Conservation (phyloP, 768 basidiomycete species). For the Amanita rimosa region DNA sequence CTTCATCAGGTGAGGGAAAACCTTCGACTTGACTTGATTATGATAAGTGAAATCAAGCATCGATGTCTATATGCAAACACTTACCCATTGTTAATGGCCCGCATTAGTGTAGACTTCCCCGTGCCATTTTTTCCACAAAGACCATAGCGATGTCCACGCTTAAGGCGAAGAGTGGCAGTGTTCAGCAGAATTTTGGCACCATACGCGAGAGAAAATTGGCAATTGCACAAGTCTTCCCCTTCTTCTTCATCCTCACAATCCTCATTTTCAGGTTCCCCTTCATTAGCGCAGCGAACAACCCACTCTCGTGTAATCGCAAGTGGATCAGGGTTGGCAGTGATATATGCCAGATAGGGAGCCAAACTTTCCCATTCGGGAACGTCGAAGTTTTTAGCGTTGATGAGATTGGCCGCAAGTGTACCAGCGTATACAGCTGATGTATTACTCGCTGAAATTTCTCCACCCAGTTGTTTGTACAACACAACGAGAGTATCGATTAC, state of each 20-base stretch:
- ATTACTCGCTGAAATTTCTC: slow-evolving; percentile 44
- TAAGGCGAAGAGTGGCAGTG: slow-evolving; percentile 92
- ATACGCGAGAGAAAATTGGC: slow-evolving; percentile 97
- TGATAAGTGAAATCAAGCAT: slow-evolving; percentile 16
- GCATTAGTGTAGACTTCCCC: slow-evolving; percentile 93
- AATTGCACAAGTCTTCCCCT: slow-evolving; percentile 98
- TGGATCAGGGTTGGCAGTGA: slow-evolving; percentile 53
- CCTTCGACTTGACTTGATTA: slow-evolving; percentile 78
- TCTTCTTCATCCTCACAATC: slow-evolving; percentile 85
- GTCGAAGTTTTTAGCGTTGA: slow-evolving; percentile 89
- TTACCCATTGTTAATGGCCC: slow-evolving; percentile 80
- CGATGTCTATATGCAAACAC: slow-evolving; percentile 5
- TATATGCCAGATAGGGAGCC: slow-evolving; percentile 63
- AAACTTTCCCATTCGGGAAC: slow-evolving; percentile 79
- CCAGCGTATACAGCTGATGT: slow-evolving; percentile 59
- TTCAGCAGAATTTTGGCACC: slow-evolving; percentile 98
- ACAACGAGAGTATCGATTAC: slow-evolving; percentile 55
- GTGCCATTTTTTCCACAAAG: slow-evolving; percentile 98
- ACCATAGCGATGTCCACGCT: slow-evolving; percentile 98
- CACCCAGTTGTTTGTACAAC: slow-evolving; percentile 81
- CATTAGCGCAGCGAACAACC: slow-evolving; percentile 82
- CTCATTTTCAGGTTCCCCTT: slow-evolving; percentile 56
- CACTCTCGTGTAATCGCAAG: slow-evolving; percentile 66
- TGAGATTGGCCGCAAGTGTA: slow-evolving; percentile 73
- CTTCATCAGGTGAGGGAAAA: slow-evolving; percentile 94